These are phyloP conservation scores for Fallopia convolvulus DNA, from an alignment of 148 eudicot genomes.

Conservation along the genomic window DNA sequence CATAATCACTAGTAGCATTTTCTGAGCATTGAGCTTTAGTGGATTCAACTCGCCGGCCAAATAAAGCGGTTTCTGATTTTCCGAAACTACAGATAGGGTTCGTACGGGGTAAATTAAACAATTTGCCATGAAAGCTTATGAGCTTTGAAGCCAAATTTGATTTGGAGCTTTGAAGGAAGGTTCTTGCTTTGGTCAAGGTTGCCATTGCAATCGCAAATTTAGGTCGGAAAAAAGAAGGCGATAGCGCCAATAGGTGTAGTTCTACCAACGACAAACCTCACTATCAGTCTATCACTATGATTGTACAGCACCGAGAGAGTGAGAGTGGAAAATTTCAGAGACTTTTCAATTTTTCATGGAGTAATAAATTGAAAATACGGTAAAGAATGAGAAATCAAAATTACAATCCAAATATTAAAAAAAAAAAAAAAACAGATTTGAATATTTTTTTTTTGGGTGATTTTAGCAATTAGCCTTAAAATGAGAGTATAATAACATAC, in stretches of 20 bases:
- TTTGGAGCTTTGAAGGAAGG: conserved; percentile 18
- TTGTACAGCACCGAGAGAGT: too few species aligned
- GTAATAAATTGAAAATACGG: too few species aligned
- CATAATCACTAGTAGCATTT: conserved; percentile 12
- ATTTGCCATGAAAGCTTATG: conserved; percentile 10
- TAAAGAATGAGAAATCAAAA: not conserved
- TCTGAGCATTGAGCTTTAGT: conserved; percentile 22
- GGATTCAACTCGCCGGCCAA: conserved; percentile 34
- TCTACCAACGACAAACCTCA: not conserved
- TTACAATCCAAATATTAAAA: too few species aligned
- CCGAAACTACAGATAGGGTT: conserved; percentile 15
- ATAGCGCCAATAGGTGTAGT: not conserved
- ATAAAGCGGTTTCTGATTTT: conserved; percentile 17
- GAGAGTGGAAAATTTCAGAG: too few species aligned
- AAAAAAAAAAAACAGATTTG: too few species aligned
- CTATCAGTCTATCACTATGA: not conserved
- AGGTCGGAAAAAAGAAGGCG: not conserved
- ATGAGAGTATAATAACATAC: too few species aligned
- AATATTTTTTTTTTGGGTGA: too few species aligned
- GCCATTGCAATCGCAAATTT: conserved; percentile 14
- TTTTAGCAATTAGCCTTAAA: too few species aligned
- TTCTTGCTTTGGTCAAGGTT: conserved; percentile 29
- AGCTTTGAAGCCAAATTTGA: conserved; percentile 21
- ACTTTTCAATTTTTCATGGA: too few species aligned
- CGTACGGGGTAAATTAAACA: conserved; percentile 16